phyloP scores from a whole-genome alignment of 1,284 basidiomycete genomes.

The Uromyces viciae-fabae region DNA sequence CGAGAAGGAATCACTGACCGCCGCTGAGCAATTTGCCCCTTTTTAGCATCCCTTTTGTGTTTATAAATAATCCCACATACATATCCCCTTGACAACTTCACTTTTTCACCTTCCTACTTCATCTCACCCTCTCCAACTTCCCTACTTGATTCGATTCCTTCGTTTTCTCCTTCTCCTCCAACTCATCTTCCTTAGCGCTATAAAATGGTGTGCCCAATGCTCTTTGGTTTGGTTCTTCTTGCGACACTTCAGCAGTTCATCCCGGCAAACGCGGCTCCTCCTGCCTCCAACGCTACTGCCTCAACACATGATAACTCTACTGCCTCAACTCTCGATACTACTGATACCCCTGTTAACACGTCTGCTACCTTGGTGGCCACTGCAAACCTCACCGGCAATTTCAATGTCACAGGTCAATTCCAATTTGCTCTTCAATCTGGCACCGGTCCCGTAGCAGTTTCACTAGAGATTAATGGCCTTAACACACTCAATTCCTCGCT shows the following conservation, averaged over 20 bases:
- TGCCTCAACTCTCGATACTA: background rate
- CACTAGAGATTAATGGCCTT: constrained; percentile 24
- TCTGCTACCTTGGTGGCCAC: constrained; percentile 5
- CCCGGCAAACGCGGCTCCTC: background rate
- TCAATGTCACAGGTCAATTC: constrained; percentile 22
- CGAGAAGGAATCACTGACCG: too few species aligned
- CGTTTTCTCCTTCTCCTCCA: too few species aligned
- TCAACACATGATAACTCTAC: background rate
- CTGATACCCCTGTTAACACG: background rate
- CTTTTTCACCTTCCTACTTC: too few species aligned
- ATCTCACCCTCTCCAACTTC: too few species aligned
- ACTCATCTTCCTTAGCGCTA: background rate
- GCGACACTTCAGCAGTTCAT: background rate
- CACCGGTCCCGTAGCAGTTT: constrained; percentile 21
- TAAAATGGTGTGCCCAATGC: background rate
- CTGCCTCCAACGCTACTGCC: background rate
- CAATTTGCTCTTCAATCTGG: constrained; percentile 12
- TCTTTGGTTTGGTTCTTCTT: background rate
- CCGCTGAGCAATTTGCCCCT: too few species aligned
- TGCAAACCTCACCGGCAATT: constrained; percentile 19
- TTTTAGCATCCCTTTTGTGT: too few species aligned
- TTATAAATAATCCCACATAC: too few species aligned
- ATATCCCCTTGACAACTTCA: too few species aligned
- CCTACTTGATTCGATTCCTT: too few species aligned
- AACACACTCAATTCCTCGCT: constrained; percentile 24